Conservation (phyloP, 2,329 filamentous ascomycete genomes). For the Cordyceps cicadae region DNA sequence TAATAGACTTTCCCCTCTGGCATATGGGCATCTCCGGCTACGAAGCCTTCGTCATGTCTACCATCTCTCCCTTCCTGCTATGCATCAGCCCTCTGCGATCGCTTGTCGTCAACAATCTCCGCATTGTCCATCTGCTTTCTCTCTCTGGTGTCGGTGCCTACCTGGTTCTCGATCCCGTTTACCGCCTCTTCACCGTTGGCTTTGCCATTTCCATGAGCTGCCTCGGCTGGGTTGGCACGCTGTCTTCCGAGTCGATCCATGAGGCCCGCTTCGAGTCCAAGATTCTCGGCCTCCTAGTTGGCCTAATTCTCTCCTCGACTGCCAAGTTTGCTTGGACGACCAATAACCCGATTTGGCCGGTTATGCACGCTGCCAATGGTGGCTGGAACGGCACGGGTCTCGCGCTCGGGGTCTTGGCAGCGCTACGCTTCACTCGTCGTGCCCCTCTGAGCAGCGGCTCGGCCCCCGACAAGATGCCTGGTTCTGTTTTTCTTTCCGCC, state of each 20-base stretch:
- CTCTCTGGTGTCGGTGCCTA: slow-evolving; percentile 74
- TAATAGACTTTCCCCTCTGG: slow-evolving; percentile 85
- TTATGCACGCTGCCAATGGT: slow-evolving; percentile 81
- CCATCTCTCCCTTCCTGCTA: slow-evolving; percentile 72
- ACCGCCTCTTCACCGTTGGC: slow-evolving; percentile 71
- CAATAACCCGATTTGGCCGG: slow-evolving; percentile 95
- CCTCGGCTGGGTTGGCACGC: slow-evolving; percentile 74
- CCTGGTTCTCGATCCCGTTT: slow-evolving; percentile 60
- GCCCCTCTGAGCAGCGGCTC: slow-evolving; percentile 40
- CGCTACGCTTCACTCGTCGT: slow-evolving; percentile 65
- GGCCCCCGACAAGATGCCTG: slow-evolving; percentile 36
- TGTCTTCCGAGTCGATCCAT: slow-evolving; percentile 69
- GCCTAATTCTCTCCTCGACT: slow-evolving; percentile 75
- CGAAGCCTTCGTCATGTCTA: slow-evolving; percentile 80
- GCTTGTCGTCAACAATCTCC: slow-evolving; percentile 59
- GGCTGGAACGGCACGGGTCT: slow-evolving; percentile 87
- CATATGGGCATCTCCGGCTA: slow-evolving; percentile 98
- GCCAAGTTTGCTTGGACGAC: slow-evolving; percentile 90
- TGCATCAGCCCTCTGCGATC: slow-evolving; percentile 61
- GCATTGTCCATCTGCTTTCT: slow-evolving; percentile 66
- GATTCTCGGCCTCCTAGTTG: slow-evolving; percentile 71
- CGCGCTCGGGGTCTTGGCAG: slow-evolving; percentile 64
- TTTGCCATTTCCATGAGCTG: slow-evolving; percentile 75
- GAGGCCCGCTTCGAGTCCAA: slow-evolving; percentile 70
- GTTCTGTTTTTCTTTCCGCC: slow-evolving; percentile 63